Percentiles rank a stretch among this genome's conserved stretches.
Evolutionary conservation across 441 rosid species (phyloP).

Genomic region (Eruca vesicaria): DNA sequence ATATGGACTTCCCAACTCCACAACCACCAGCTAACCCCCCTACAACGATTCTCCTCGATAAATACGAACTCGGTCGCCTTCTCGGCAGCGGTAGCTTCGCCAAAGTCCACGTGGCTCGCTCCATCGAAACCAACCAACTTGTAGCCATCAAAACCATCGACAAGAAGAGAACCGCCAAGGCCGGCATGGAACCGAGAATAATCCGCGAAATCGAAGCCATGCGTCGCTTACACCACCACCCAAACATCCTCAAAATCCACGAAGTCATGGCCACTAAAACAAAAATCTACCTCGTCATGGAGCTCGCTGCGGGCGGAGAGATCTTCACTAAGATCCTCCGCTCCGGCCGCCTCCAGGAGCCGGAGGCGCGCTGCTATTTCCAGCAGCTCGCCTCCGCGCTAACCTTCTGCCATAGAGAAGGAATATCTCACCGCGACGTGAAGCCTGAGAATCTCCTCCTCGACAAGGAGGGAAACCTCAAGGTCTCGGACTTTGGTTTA

Average conservation of each 20-base stretch:
- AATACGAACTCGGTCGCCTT: not conserved
- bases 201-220: conserved; percentile 75
- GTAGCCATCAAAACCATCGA: conserved; percentile 60
- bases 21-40: not conserved
- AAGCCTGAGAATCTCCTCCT: conserved; percentile 84
- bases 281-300: conserved; percentile 79
- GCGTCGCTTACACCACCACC: conserved; percentile 76
- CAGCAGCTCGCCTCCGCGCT: conserved; percentile 81
- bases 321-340: conserved; percentile 49
- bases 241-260: conserved; percentile 70
- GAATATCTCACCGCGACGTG: conserved; percentile 80
- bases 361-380: conserved; percentile 59
- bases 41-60: not conserved
- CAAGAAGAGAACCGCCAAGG: conserved; percentile 39
- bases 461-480: conserved; percentile 57
- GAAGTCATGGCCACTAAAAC: conserved; percentile 90
- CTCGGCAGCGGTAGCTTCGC: not conserved
- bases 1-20: not conserved
- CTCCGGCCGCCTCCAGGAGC: conserved; percentile 50
- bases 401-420: conserved; percentile 72
- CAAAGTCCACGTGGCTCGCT: not conserved
- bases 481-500: conserved; percentile 78
- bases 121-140: not conserved
- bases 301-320: conserved; percentile 77
- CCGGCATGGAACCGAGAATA: conserved; percentile 64